Evolutionary conservation across 306 rosid species (phyloP), one percentile per base, ranked within the genome.

Genomic region (Trifolium dubium): DNA sequence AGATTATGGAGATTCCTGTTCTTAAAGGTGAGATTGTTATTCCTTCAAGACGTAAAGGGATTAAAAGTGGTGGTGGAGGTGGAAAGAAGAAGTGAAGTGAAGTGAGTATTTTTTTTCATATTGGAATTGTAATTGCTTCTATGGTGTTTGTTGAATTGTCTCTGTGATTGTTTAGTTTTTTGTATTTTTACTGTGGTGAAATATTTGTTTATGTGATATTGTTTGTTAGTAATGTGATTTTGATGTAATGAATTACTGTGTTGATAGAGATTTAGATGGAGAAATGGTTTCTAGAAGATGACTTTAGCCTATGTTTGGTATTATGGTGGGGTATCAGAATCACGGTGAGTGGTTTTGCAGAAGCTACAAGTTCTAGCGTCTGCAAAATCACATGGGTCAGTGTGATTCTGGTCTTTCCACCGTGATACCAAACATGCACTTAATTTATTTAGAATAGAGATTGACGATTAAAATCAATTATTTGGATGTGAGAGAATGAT

Each of bases 1-100:
- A 91, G 71, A 69, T 91, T 19, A 91, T 93, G 97, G 73, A 91
- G 70, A 93, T 93, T 73, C 98, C 97, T 12, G 88, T 85, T 0
- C 98, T 93, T 46, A 88, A 87, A 40, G 98, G 97, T 2, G 98
- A 93, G 81, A 88, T 93, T 50, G 28, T 89, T 2, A 64, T 93
- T 18, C 98, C 98, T 10, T 63, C 92, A 0, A 83, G 84, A 61
- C 90, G 93, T 39, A 93, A 84, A 77, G 77, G 89, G 0, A 2
- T 86, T 11, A 93, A 93, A 58, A 89, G 91, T 8, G 89, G 88
- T 5, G 17, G 44, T 6, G 67, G 40, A 4, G 64, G 40, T 5
- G 64, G 30, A 12, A 93, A 93, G 91, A 93, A 93, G 84, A 90
- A 93, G 80, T 89, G 47, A 43, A n/a, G n/a, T n/a, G n/a, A 4